phyloP scores from a whole-genome alignment of 2,329 filamentous ascomycete genomes.

The Pseudogymnoascus sp. region DNA sequence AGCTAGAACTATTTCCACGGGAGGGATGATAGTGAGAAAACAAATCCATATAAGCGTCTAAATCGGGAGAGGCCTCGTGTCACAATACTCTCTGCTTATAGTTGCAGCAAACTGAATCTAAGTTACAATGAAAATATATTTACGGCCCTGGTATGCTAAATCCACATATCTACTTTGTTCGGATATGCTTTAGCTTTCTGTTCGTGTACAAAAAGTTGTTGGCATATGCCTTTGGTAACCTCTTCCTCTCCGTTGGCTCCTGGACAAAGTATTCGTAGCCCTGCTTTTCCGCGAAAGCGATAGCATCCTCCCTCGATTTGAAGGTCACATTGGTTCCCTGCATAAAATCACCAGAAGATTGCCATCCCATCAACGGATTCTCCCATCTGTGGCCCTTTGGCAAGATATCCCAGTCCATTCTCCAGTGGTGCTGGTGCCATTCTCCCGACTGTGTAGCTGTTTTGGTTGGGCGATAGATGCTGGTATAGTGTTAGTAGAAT shows the following conservation, averaged over 20 bases:
- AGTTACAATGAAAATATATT: slow-evolving; percentile 8
- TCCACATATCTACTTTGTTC: slow-evolving; percentile 57
- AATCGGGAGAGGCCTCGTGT: neutral
- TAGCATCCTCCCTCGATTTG: slow-evolving; percentile 88
- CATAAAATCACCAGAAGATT: slow-evolving; percentile 90
- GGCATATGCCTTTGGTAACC: slow-evolving; percentile 88
- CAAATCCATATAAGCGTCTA: neutral
- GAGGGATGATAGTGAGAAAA: neutral
- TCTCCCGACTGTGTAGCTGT: slow-evolving; percentile 92
- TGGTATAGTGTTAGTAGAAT: slow-evolving; percentile 34
- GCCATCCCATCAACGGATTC: slow-evolving; percentile 97
- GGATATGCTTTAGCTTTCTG: slow-evolving; percentile 79
- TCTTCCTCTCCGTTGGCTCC: slow-evolving; percentile 83
- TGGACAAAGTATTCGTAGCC: slow-evolving; percentile 99
- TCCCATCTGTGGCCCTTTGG: slow-evolving; percentile 94
- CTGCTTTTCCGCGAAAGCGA: slow-evolving; percentile 94
- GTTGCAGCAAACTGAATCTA: neutral
- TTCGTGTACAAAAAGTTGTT: slow-evolving; percentile 88
- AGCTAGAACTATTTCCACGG: neutral
- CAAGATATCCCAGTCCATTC: slow-evolving; percentile 97
- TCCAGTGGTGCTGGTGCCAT: slow-evolving; percentile 80
- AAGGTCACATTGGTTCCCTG: slow-evolving; percentile 89
- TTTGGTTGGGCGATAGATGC: slow-evolving; percentile 87
- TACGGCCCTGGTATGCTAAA: neutral
- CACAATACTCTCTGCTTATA: neutral